These are phyloP conservation scores for Neolentinus lepideus DNA, from an alignment of 1,284 basidiomycete species.

Conservation along the genomic window DNA sequence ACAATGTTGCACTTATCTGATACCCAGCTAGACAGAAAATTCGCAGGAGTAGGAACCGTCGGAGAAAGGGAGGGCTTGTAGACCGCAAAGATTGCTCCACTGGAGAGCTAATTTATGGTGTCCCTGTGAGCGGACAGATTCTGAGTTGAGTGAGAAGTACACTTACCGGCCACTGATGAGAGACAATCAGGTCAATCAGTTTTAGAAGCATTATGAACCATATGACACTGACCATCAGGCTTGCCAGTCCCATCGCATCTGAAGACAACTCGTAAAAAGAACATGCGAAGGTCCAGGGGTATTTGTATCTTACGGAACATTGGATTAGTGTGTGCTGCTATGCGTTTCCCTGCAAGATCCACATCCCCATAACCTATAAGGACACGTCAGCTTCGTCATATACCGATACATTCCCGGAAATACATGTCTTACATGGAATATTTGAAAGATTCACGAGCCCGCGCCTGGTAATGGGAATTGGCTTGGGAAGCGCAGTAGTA, in stretches of 20 bases:
- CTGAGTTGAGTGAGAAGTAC: no score
- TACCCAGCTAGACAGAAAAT: no score
- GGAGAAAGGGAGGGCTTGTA: conserved; percentile 13
- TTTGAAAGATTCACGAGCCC: no score
- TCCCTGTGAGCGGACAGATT: no score
- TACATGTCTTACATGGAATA: background rate
- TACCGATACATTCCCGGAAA: background rate
- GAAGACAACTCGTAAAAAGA: no score
- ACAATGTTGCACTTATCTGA: conserved; percentile 12
- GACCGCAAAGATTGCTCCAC: no score
- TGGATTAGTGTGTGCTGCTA: conserved; percentile 14
- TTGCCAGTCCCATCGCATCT: conserved; percentile 1
- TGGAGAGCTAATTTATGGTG: background rate
- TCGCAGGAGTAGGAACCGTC: conserved; percentile 10
- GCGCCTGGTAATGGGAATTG: conserved; percentile 14
- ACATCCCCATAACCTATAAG: conserved; percentile 8
- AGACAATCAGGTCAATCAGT: no score
- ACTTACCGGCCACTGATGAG: conserved; percentile 1
- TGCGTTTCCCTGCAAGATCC: conserved; percentile 9
- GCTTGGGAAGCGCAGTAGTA: conserved; percentile 23
- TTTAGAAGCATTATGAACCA: no score
- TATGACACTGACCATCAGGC: no score
- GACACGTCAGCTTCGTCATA: no score
- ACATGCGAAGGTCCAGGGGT: no score
- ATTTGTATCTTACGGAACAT: conserved; percentile 20